Evolutionary conservation across 2,329 filamentous ascomycete genomes (phyloP).

Genomic region (Fusarium longipes): DNA sequence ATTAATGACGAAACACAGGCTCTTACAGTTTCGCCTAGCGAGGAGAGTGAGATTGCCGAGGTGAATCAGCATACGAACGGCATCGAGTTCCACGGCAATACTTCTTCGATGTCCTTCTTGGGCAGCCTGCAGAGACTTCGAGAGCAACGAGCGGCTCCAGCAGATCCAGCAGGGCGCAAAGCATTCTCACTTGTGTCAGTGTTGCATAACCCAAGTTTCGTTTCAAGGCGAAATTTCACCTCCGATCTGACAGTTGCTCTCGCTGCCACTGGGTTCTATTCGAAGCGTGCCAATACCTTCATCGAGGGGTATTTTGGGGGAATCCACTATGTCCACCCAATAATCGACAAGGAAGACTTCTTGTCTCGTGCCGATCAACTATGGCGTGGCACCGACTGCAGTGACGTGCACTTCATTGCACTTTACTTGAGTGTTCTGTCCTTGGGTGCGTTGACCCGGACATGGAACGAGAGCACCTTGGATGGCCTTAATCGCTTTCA

Average conservation of each 20-base stretch:
- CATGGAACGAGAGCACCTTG: neutral
- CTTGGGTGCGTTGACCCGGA: neutral
- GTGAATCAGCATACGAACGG: slow-evolving; percentile 11
- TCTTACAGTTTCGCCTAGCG: neutral
- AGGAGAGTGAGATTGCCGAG: slow-evolving; percentile 14
- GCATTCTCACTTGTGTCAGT: slow-evolving; percentile 5
- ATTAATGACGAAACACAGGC: neutral
- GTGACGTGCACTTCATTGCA: neutral
- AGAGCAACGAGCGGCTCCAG: neutral
- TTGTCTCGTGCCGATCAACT: neutral
- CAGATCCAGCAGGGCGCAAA: neutral
- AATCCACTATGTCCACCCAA: slow-evolving; percentile 10
- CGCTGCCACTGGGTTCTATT: slow-evolving; percentile 5
- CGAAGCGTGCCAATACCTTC: slow-evolving; percentile 8
- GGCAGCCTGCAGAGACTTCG: neutral
- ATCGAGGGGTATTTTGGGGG: slow-evolving; percentile 5
- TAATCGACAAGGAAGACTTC: slow-evolving; percentile 11
- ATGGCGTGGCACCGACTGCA: neutral
- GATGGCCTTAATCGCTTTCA: neutral
- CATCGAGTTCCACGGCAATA: slow-evolving; percentile 9
- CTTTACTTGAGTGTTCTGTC: slow-evolving; percentile 9
- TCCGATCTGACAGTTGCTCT: slow-evolving; percentile 1
- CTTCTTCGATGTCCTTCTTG: slow-evolving; percentile 11
- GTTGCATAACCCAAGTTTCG: slow-evolving; percentile 4
- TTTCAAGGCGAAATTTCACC: neutral